Percentiles rank a stretch among this genome's conserved stretches.
Conservation (phyloP, 495 filamentous ascomycete species). For the Viridothelium virens region DNA sequence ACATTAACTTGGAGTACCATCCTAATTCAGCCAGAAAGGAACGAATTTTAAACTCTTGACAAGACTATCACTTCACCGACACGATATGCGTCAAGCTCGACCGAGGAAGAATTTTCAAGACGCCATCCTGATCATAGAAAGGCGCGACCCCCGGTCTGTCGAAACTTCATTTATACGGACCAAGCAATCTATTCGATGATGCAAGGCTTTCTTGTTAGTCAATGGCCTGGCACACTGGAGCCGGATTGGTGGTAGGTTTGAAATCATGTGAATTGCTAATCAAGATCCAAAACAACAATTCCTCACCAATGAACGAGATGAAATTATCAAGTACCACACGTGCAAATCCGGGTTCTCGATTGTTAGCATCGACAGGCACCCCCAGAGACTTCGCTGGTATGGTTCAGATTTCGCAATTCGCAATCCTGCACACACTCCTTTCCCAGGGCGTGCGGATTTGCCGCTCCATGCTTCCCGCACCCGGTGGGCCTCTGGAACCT, state of each 20-base stretch:
- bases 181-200: not conserved
- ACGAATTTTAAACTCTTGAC: not conserved
- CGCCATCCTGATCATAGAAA: not conserved
- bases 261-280: not conserved
- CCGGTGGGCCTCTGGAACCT: not conserved
- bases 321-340: constrained; percentile 3
- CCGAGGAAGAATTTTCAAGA: not conserved
- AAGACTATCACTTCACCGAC: not conserved
- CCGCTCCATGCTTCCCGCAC: constrained; percentile 9
- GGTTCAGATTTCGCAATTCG: not conserved
- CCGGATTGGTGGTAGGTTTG: not conserved
- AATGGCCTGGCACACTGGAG: not conserved
- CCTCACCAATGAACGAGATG: not conserved
- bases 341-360: not conserved
- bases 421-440: not conserved
- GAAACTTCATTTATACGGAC: not conserved
- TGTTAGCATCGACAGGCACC: not conserved
- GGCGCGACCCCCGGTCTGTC: not conserved
- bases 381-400: not conserved
- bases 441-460: not conserved
- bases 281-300: not conserved
- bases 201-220: not conserved
- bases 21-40: no score
- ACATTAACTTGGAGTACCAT: no score
- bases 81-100: not conserved